These are phyloP conservation scores for Ascoidea rubescens DNA, from an alignment of 805 yeast genomes.

Conservation along the genomic window DNA sequence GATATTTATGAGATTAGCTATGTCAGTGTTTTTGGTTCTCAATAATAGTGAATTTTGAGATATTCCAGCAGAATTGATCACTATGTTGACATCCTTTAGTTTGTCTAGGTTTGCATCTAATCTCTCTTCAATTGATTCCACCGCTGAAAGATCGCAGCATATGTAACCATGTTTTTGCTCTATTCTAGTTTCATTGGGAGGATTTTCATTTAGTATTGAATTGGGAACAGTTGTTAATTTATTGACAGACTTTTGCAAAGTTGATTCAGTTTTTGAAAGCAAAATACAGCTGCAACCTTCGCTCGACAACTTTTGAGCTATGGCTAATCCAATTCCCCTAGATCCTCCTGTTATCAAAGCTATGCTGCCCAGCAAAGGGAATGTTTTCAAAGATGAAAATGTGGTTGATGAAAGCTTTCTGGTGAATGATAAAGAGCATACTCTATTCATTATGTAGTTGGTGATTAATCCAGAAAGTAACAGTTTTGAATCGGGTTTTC, in stretches of 20 bases:
- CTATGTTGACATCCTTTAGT: constrained; percentile 13
- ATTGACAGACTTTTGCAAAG: constrained; percentile 18
- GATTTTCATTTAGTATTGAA: constrained; percentile 3
- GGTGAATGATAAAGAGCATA: too few species aligned
- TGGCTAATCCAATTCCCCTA: constrained; percentile 46
- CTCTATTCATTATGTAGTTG: too few species aligned
- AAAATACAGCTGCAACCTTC: constrained; percentile 40
- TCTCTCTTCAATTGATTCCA: constrained; percentile 10
- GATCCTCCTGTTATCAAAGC: constrained; percentile 61
- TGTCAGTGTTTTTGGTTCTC: constrained; percentile 24
- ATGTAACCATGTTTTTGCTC: constrained; percentile 20
- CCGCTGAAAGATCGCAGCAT: constrained; percentile 19
- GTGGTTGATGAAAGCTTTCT: too few species aligned
- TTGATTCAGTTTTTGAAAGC: constrained; percentile 30
- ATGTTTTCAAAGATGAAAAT: neutral
- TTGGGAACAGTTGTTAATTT: constrained; percentile 2
- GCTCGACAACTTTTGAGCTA: constrained; percentile 35
- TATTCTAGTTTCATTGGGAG: constrained; percentile 6
- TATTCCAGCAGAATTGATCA: constrained; percentile 39
- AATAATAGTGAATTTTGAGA: constrained; percentile 41
- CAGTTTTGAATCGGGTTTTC: too few species aligned
- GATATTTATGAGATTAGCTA: constrained; percentile 31
- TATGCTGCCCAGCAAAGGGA: constrained; percentile 15
- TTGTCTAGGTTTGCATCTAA: neutral
- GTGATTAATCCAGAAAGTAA: too few species aligned